Evolutionary conservation across 2,329 filamentous ascomycete species (phyloP).

Genomic region (Talaromyces piceae): DNA sequence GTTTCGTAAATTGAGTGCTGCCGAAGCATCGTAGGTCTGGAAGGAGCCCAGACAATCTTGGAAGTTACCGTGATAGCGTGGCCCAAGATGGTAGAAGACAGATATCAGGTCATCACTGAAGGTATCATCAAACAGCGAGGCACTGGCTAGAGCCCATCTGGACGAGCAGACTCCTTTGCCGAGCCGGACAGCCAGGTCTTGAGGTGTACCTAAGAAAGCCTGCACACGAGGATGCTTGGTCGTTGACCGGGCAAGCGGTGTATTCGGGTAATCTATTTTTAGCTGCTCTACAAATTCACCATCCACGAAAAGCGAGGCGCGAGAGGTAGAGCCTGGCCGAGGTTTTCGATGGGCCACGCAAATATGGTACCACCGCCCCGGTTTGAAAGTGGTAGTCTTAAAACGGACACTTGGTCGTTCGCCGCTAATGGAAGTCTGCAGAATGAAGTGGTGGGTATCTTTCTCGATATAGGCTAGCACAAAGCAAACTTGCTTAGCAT

Average conservation of each 20-base stretch:
- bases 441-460: constrained; percentile 86
- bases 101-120: constrained; percentile 87
- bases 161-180: constrained; percentile 67
- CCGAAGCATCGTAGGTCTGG: constrained; percentile 91
- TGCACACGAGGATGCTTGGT: constrained; percentile 59
- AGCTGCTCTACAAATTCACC: constrained; percentile 91
- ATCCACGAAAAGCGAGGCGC: constrained; percentile 82
- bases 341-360: constrained; percentile 76
- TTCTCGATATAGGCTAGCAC: constrained; percentile 88
- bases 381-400: constrained; percentile 69
- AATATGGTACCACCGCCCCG: constrained; percentile 85
- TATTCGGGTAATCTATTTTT: constrained; percentile 78
- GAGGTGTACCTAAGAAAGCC: constrained; percentile 87
- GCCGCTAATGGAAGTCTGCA: constrained; percentile 89
- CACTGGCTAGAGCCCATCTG: constrained; percentile 82
- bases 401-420: constrained; percentile 85
- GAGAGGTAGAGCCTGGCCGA: constrained; percentile 66
- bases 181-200: constrained; percentile 70
- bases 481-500: constrained; percentile 86
- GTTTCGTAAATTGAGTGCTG: constrained; percentile 81
- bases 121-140: constrained; percentile 78
- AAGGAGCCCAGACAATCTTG: constrained; percentile 94
- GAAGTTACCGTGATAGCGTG: constrained; percentile 89
- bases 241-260: constrained; percentile 56
- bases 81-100: constrained; percentile 82